Evolutionary conservation across 768 basidiomycete species (phyloP).

Genomic region (Russula emetica): DNA sequence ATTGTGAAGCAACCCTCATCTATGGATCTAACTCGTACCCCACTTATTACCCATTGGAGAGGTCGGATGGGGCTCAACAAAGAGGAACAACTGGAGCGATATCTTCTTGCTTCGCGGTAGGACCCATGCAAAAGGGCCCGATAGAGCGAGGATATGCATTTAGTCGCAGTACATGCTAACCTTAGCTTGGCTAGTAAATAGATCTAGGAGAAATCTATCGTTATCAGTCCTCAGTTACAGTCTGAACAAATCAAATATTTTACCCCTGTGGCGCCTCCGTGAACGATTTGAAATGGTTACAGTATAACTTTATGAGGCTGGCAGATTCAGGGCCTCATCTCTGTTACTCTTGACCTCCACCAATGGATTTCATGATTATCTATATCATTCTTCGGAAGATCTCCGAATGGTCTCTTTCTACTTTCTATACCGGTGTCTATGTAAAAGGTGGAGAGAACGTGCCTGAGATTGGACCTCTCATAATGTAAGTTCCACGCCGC

Average conservation of each 20-base stretch:
- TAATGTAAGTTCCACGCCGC: conserved; percentile 61
- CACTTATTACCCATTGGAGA: conserved; percentile 55
- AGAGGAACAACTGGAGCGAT: conserved; percentile 47
- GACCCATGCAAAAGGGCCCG: too few relatives aligned
- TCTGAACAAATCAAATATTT: not conserved
- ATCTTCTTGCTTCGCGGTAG: conserved; percentile 5
- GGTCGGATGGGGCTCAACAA: conserved; percentile 66
- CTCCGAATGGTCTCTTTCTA: conserved; percentile 67
- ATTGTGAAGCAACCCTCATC: conserved; percentile 37
- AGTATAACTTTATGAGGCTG: not conserved
- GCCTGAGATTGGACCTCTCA: conserved; percentile 79
- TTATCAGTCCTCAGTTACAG: not conserved
- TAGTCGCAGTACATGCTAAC: not conserved
- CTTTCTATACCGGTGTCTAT: conserved; percentile 84
- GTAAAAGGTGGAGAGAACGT: conserved; percentile 85
- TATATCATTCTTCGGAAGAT: conserved; percentile 70
- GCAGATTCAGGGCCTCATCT: not conserved
- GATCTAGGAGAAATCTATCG: not conserved
- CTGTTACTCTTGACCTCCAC: not conserved
- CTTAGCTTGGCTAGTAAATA: not conserved
- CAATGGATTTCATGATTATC: conserved; percentile 40
- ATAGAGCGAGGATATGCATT: too few relatives aligned
- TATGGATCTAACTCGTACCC: conserved; percentile 29
- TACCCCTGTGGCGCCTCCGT: not conserved
- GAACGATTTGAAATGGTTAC: not conserved